A percentile compares a stretch with the other conserved stretches of the same genome.
Conservation (phyloP, 2,329 filamentous ascomycete genomes). For the Grosmannia penicillata region DNA sequence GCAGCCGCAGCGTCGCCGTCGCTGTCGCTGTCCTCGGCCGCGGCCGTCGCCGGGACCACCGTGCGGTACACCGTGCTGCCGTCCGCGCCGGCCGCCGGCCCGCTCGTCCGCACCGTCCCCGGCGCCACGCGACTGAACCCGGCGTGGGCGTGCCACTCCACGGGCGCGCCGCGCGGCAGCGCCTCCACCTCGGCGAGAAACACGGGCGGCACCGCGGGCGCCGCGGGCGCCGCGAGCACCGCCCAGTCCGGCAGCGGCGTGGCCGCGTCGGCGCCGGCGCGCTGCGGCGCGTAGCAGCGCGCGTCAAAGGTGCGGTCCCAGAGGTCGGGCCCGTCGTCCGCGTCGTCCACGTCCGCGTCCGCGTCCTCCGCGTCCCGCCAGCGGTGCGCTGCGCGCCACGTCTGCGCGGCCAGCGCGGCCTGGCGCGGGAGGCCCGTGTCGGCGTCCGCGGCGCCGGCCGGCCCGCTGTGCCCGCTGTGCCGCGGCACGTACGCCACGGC, state of each 20-base stretch:
- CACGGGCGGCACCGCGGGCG: slow-evolving; percentile 41
- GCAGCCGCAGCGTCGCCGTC: not conserved
- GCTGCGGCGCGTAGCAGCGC: slow-evolving; percentile 26
- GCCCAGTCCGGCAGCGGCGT: slow-evolving; percentile 35
- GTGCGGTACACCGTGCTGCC: not conserved
- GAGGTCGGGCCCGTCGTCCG: slow-evolving; percentile 45
- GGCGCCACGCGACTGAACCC: slow-evolving; percentile 31
- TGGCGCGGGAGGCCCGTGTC: slow-evolving; percentile 13
- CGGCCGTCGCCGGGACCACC: not conserved
- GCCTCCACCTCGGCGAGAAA: slow-evolving; percentile 63
- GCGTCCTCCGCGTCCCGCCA: slow-evolving; percentile 13
- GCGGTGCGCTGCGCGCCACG: slow-evolving; percentile 32
- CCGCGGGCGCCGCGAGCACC: slow-evolving; percentile 17
- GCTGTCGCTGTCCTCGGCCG: not conserved
- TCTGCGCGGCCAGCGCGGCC: slow-evolving; percentile 26
- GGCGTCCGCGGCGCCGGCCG: not conserved
- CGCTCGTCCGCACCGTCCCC: not conserved
- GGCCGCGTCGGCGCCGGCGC: slow-evolving; percentile 3
- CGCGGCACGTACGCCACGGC: slow-evolving; percentile 59
- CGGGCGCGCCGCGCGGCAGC: slow-evolving; percentile 55
- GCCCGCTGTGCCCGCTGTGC: slow-evolving; percentile 9
- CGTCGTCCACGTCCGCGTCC: slow-evolving; percentile 31
- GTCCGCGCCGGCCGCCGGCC: not conserved
- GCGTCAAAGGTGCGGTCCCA: slow-evolving; percentile 53
- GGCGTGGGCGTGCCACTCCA: slow-evolving; percentile 72